These are phyloP conservation scores for Candida sp. DNA, from an alignment of 1,139 yeast genomes.

Conservation along the genomic window DNA sequence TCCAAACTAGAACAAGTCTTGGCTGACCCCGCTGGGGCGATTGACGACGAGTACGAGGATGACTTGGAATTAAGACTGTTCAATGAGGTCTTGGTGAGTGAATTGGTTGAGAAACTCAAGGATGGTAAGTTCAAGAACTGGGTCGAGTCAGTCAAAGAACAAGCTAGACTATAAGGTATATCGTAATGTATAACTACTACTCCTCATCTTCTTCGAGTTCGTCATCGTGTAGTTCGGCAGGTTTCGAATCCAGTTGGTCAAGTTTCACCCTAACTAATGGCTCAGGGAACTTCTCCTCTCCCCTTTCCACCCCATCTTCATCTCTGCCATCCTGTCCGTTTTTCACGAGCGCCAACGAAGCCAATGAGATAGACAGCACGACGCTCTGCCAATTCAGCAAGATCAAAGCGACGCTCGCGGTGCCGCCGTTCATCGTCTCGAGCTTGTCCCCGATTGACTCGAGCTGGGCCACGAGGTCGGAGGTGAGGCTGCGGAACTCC, in stretches of 20 bases:
- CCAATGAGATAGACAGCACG: conserved; percentile 66
- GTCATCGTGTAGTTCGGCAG: conserved; percentile 1
- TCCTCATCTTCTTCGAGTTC: conserved; percentile 11
- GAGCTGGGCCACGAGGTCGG: conserved; percentile 48
- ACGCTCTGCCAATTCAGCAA: conserved; percentile 76
- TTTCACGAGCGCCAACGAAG: conserved; percentile 59
- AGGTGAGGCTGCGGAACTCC: conserved; percentile 54
- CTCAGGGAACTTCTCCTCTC: conserved; percentile 43
- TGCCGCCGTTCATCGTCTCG: conserved; percentile 57
- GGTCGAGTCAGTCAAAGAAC: conserved; percentile 29
- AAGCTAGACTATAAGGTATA: conserved; percentile 11
- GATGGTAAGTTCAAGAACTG: conserved; percentile 27
- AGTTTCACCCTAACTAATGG: conserved; percentile 70
- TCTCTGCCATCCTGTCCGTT: conserved; percentile 35
- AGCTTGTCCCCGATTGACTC: conserved; percentile 53
- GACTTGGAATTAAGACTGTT: conserved; percentile 16
- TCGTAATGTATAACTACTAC: conserved; percentile 3
- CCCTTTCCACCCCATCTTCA: conserved; percentile 23
- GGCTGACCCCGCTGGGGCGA: neutral
- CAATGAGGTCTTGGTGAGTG: conserved; percentile 17
- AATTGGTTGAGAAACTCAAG: conserved; percentile 17
- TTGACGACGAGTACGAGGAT: conserved; percentile 13
- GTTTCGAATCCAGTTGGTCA: conserved; percentile 28
- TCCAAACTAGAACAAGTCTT: conserved; percentile 15
- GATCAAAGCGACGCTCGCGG: conserved; percentile 58